Evolutionary conservation across 352 stramenopile genomes (phyloP).

Genomic region (Phytophthora europaea): DNA sequence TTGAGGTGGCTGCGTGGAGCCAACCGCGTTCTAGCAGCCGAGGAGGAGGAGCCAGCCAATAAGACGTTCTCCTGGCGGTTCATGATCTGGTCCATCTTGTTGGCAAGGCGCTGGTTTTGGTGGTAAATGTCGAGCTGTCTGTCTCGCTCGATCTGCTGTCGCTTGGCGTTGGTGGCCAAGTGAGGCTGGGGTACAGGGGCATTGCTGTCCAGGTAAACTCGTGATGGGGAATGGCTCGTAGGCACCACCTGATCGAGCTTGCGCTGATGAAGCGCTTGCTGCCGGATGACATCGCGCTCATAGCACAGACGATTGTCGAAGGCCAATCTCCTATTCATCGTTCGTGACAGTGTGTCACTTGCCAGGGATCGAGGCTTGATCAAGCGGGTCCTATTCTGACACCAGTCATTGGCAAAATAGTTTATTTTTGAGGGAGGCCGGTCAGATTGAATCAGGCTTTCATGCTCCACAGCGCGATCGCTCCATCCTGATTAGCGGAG

Average conservation of each 20-base stretch:
- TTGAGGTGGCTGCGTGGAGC: constrained; percentile 6
- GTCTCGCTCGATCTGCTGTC: constrained; percentile 68
- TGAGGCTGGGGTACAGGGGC: constrained; percentile 53
- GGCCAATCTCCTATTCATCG: constrained; percentile 81
- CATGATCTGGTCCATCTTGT: constrained; percentile 81
- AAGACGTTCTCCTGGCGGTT: constrained; percentile 71
- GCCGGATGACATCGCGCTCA: constrained; percentile 73
- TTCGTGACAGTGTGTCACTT: constrained; percentile 1
- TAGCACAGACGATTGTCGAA: constrained; percentile 89
- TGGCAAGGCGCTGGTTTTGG: constrained; percentile 77
- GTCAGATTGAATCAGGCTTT: constrained; percentile 16
- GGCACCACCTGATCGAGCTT: constrained; percentile 73
- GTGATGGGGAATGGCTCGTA: constrained; percentile 68
- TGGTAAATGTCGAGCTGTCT: constrained; percentile 67
- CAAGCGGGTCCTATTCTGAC: constrained; percentile 23
- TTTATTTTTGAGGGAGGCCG: constrained; percentile 36
- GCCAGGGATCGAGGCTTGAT: constrained; percentile 8
- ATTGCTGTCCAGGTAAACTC: constrained; percentile 72
- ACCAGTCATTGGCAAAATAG: constrained; percentile 29
- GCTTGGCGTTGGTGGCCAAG: constrained; percentile 66
- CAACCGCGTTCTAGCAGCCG: constrained; percentile 15
- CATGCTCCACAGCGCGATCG: constrained; percentile 51
- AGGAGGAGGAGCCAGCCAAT: constrained; percentile 46
- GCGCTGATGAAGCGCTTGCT: constrained; percentile 71
- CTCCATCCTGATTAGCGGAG: constrained; percentile 47